Conservation (phyloP, 768 basidiomycete genomes). For the Tricholoma hemisulphureum region DNA sequence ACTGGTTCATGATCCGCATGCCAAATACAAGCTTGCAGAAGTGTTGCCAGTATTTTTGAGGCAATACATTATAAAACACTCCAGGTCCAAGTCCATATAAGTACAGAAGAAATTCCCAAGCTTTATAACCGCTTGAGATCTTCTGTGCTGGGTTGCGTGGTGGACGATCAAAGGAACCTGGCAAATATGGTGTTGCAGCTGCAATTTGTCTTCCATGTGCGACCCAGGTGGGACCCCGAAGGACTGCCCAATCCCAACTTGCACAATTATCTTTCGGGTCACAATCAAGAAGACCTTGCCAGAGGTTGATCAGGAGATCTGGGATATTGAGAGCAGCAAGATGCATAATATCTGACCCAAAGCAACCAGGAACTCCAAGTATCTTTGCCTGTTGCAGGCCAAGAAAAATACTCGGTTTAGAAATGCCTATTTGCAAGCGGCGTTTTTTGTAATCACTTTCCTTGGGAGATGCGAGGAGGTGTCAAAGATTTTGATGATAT, state of each 20-base stretch:
- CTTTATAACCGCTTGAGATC: slow-evolving; percentile 31
- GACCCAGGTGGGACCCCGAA: no score
- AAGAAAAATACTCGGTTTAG: neutral
- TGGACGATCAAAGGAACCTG: slow-evolving; percentile 24
- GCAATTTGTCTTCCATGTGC: slow-evolving; percentile 13
- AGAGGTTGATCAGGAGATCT: slow-evolving; percentile 1
- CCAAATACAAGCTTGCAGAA: slow-evolving; percentile 29
- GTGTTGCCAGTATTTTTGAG: slow-evolving; percentile 21
- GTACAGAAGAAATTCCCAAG: slow-evolving; percentile 27
- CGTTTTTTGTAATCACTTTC: neutral
- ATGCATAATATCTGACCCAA: slow-evolving; percentile 2
- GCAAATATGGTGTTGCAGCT: slow-evolving; percentile 6
- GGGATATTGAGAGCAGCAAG: neutral
- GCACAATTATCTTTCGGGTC: neutral
- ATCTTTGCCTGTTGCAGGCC: neutral
- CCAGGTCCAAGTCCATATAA: slow-evolving; percentile 27
- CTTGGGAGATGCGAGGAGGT: slow-evolving; percentile 1
- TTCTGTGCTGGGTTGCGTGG: slow-evolving; percentile 33
- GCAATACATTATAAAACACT: slow-evolving; percentile 25
- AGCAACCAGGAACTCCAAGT: neutral
- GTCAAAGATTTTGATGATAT: slow-evolving; percentile 4
- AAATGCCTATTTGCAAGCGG: neutral
- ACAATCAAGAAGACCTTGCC: slow-evolving; percentile 8
- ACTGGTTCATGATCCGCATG: slow-evolving; percentile 25
- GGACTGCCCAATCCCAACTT: neutral